A percentile compares a stretch with the other conserved stretches of the same genome.
These are phyloP conservation scores for Oryza coarctata DNA, from an alignment of 176 grass and related monocot species.

Conservation along the genomic window DNA sequence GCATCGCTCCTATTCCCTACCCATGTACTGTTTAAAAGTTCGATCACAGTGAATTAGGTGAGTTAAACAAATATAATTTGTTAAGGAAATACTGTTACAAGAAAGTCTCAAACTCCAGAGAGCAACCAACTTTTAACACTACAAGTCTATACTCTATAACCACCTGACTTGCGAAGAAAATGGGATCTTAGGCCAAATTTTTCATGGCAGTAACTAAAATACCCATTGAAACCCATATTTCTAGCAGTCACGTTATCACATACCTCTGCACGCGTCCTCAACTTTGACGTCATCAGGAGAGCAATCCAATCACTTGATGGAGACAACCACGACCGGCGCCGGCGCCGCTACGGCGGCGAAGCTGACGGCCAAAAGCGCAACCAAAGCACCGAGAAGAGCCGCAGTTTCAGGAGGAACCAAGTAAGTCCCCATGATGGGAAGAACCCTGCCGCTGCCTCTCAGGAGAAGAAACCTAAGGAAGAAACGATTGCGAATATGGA, in stretches of 20 bases:
- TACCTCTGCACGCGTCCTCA: conserved; percentile 48
- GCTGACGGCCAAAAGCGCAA: conserved; percentile 33
- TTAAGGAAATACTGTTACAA: neutral
- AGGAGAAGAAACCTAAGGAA: neutral
- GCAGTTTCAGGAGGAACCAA: neutral
- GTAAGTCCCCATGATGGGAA: conserved; percentile 25
- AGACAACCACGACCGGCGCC: conserved; percentile 36
- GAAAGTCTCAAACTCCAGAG: neutral
- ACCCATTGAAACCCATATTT: too few relatives aligned
- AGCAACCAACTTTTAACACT: neutral
- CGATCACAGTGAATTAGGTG: neutral
- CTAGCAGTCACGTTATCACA: neutral
- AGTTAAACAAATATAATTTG: neutral
- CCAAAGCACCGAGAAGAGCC: conserved; percentile 6
- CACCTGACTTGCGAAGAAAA: too few relatives aligned
- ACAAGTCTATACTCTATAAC: neutral
- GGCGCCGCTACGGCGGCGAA: neutral
- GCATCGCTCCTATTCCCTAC: neutral
- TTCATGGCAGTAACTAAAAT: neutral
- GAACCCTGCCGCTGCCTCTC: neutral
- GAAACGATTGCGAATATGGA: conserved; percentile 18
- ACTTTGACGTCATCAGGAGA: conserved; percentile 12
- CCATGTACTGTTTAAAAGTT: neutral
- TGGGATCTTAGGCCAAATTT: too few relatives aligned
- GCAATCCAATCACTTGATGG: conserved; percentile 52